Evolutionary conservation across 345 rosid genomes (phyloP), one percentile per base, ranked within the genome.

Genomic region (Gossypium sturtianum): DNA sequence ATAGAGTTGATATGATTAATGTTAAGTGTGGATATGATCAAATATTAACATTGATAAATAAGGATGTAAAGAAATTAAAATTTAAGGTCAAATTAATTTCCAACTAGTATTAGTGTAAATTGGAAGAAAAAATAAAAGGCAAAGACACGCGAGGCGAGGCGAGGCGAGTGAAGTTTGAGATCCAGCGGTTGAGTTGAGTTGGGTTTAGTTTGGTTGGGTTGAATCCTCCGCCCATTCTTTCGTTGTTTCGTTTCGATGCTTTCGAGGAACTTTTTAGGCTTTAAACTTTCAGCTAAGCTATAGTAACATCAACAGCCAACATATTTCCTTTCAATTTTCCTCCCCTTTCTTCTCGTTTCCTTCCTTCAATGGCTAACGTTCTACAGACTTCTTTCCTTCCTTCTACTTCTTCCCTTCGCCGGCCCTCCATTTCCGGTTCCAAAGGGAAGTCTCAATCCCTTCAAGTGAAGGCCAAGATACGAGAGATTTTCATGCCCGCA

Each of bases 401-500:
- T 9, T 72, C 89, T 12, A 71, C 88, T 2, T 47, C 85, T 27
- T 77, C 85, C 27, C 82, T 77, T 47, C 74, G 81, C 6, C 38
- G 70, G 48, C 70, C 66, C 60, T 53, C 75, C 58, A 51, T 61
- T 68, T 61, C 87, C 12, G 34, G 34, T 75, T 72, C 51, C 76
- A 74, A 78, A 48, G 27, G 47, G 20, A 44, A 71, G 62, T 56
- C 78, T 27, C 61, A 81, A 9, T n/a, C 23, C 16, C 62, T 57
- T 57, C 62, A 57, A 57, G 62, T 57, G 22, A 22, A 22, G 29
- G 27, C 62, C 15, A 57, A 20, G 27, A 57, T 57, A 88, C 90
- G 93, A 15, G 98, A 95, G 82, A 95, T 95, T 64, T 89, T 93
- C 93, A 95, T 95, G 98, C 99, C 99, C 9, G 98, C 99, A n/a